Conservation (phyloP, 2,329 filamentous ascomycete species). For the Kalmusia sp. region DNA sequence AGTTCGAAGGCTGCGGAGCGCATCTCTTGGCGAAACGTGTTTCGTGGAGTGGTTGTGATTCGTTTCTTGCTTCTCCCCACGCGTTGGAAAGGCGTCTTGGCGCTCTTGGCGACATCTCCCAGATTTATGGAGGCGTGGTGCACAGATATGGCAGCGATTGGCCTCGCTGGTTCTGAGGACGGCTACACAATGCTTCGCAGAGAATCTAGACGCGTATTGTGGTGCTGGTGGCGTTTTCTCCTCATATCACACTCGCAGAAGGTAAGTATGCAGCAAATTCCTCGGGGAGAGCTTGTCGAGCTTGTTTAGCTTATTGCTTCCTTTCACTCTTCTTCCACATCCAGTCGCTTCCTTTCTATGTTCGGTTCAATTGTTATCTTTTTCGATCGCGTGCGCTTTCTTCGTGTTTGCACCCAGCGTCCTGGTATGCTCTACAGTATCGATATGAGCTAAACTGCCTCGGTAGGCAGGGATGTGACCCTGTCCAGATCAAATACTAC, state of each 20-base stretch:
- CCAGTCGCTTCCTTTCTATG: too few species aligned
- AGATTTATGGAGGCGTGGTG: neutral
- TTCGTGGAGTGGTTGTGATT: conserved; percentile 8
- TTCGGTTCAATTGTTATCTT: too few species aligned
- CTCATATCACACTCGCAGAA: too few species aligned
- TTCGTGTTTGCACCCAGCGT: neutral
- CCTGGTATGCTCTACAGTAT: neutral
- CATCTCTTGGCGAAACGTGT: conserved; percentile 14
- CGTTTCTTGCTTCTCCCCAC: neutral
- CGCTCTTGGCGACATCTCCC: neutral
- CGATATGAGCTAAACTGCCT: neutral
- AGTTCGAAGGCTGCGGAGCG: neutral
- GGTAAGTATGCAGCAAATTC: too few species aligned
- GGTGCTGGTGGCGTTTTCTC: too few species aligned
- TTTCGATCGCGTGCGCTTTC: neutral
- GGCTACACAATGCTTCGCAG: too few species aligned
- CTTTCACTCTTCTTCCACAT: too few species aligned
- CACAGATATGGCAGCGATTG: too few species aligned
- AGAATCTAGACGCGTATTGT: too few species aligned
- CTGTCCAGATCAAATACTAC: too few species aligned
- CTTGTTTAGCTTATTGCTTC: neutral
- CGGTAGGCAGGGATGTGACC: neutral
- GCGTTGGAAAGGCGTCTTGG: neutral
- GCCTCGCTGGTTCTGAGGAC: neutral
- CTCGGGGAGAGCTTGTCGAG: neutral